These are phyloP conservation scores for Fusarium devonianum DNA, from an alignment of 2,329 filamentous ascomycete genomes.

Conservation along the genomic window DNA sequence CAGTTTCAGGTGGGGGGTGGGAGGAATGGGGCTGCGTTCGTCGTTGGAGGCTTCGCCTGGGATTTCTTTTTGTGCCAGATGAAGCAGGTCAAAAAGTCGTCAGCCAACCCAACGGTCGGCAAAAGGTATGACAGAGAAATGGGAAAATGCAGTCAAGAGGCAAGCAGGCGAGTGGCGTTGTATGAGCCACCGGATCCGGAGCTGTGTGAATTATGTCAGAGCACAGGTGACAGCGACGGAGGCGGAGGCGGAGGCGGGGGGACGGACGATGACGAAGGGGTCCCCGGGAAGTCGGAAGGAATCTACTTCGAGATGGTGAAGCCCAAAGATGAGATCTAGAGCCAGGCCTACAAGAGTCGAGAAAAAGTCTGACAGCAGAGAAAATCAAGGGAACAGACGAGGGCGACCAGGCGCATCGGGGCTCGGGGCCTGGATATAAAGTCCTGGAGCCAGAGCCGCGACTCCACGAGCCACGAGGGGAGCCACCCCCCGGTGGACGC, in stretches of 20 bases:
- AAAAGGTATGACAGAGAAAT: constrained; percentile 15
- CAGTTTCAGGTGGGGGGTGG: too few species aligned
- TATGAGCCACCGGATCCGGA: constrained; percentile 35
- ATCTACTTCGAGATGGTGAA: too few species aligned
- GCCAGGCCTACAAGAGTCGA: constrained; percentile 9
- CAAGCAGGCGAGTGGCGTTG: constrained; percentile 26
- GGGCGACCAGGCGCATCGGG: constrained; percentile 20
- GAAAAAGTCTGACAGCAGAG: constrained; percentile 22
- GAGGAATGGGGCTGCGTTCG: constrained; percentile 24
- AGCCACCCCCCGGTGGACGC: too few species aligned
- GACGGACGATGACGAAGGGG: constrained; percentile 33
- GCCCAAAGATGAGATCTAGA: constrained; percentile 19
- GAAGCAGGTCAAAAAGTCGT: constrained; percentile 4
- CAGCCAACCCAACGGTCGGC: constrained; percentile 34
- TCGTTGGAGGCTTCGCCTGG: constrained; percentile 5
- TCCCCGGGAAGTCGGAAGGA: constrained; percentile 7
- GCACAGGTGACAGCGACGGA: not conserved
- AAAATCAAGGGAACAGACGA: constrained; percentile 22
- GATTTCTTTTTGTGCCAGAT: constrained; percentile 2
- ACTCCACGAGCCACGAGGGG: constrained; percentile 12
- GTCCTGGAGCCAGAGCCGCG: constrained; percentile 1
- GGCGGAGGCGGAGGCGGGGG: constrained; percentile 17
- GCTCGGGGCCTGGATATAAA: constrained; percentile 36
- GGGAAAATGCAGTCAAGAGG: constrained; percentile 21
- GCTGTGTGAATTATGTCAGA: constrained; percentile 15